Evolutionary conservation across 1,284 basidiomycete species (phyloP), one percentile per base, ranked within the genome.

Genomic region (Pseudozyma hubeiensis): DNA sequence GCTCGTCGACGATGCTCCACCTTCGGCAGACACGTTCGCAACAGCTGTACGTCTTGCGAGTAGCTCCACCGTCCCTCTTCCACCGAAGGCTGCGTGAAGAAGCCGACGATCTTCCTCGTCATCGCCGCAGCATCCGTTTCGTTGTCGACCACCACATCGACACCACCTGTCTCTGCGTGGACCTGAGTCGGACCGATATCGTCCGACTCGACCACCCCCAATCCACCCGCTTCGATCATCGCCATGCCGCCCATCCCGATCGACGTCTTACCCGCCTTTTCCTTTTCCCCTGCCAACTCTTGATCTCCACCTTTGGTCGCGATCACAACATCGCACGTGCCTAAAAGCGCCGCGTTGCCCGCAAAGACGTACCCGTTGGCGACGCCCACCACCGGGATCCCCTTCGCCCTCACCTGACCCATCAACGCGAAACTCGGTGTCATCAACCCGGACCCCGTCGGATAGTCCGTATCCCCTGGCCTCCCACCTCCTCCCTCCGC

Each of bases 401-500:
- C 77, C 8, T 31, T 19, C 17, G 69, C 65, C 19, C 58, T 50
- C 43, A 79, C 62, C 60, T 44, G 40, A 1, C 66, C 75, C 55
- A 79, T 60, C 31, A 79, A 40, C n/a, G 62, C 64, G 47, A 79
- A 79, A 41, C 63, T 65, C 13, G 77, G 77, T 35, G 71, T 75
- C 44, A 57, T 35, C 40, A 79, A 44, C 29, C 75, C 71, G 5
- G 56, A 54, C 2, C 31, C 70, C 5, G 53, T 29, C 4, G 56
- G 47, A 31, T 56, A 51, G 48, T 75, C 75, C 10, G 73, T 62
- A 47, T 79, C 77, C 2, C 75, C 67, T 10, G 77, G 77, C 19
- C 77, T 37, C 9, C 77, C 77, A 4, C 77, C 77, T 6, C 77
- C 77, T 0, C 77, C 77, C 46, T 79, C 74, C 13, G 77, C 77